phyloP scores from a whole-genome alignment of 1,284 basidiomycete species.

The Cutaneotrichosporon daszewskae region DNA sequence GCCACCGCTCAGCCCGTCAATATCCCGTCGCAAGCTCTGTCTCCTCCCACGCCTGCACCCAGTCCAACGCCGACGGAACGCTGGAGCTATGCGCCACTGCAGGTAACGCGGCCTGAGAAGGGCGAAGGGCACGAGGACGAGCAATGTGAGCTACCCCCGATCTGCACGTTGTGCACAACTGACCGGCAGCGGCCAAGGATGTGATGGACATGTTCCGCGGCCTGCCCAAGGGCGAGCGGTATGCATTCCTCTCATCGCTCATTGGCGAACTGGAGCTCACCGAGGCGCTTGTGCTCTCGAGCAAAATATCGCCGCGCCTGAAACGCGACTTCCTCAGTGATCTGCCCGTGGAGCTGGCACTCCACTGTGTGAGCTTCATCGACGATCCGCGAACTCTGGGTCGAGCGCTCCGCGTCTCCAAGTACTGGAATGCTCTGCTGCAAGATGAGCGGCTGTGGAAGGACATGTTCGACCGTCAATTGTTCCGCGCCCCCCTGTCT shows the following conservation, averaged over 20 bases:
- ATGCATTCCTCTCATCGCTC: conserved; percentile 59
- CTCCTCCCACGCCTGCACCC: conserved; percentile 17
- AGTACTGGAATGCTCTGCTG: conserved; percentile 70
- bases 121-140: not conserved
- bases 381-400: conserved; percentile 73
- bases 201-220: conserved; percentile 25
- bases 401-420: conserved; percentile 66
- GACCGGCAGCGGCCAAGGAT: not conserved
- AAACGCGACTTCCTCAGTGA: conserved; percentile 79
- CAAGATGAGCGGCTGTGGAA: conserved; percentile 82
- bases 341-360: conserved; percentile 74
- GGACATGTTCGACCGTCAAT: conserved; percentile 62
- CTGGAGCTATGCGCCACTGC: conserved; percentile 8
- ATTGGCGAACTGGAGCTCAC: conserved; percentile 62
- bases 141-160: not conserved
- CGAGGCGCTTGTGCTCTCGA: conserved; percentile 74
- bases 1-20: conserved; percentile 12
- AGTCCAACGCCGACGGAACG: conserved; percentile 18
- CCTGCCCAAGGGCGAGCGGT: conserved; percentile 46
- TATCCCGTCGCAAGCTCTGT: conserved; percentile 17
- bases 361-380: conserved; percentile 75
- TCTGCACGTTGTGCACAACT: not conserved
- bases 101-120: conserved; percentile 1
- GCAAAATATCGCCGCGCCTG: conserved; percentile 67
- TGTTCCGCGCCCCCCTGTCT: conserved; percentile 47